Evolutionary conservation across 345 rosid species (phyloP).

Genomic region (Syzygium oleosum): DNA sequence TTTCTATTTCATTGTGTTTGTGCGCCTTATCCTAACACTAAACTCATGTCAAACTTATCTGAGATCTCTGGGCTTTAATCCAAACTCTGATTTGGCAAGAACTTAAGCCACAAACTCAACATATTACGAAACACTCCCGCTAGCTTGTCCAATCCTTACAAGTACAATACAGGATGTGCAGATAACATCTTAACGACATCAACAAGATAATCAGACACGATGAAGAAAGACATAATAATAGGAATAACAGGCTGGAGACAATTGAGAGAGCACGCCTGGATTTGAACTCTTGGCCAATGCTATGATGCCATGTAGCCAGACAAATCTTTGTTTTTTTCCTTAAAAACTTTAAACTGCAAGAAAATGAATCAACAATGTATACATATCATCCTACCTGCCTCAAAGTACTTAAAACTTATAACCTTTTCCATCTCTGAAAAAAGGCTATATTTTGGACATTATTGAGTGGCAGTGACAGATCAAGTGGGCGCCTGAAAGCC

Average conservation of each 20-base stretch:
- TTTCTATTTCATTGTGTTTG: neutral
- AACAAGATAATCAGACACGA: neutral
- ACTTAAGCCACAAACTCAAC: neutral
- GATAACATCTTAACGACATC: neutral
- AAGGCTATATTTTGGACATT: neutral
- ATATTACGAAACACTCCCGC: neutral
- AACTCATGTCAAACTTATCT: neutral
- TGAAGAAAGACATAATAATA: neutral
- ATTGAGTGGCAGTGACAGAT: neutral
- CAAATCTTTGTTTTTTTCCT: neutral
- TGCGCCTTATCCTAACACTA: neutral
- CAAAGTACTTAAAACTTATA: neutral
- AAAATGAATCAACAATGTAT: neutral
- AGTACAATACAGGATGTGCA: neutral
- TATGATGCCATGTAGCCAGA: neutral
- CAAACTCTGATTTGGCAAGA: neutral
- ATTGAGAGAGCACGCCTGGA: neutral
- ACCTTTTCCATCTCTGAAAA: neutral
- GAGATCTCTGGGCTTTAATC: neutral
- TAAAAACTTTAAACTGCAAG: neutral
- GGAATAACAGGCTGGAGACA: neutral
- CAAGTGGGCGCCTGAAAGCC: neutral
- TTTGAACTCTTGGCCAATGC: neutral
- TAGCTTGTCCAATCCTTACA: neutral
- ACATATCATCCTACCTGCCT: neutral